These are phyloP conservation scores for Solanum bulbocastanum DNA, from an alignment of 257 asterid genomes.

Conservation along the genomic window DNA sequence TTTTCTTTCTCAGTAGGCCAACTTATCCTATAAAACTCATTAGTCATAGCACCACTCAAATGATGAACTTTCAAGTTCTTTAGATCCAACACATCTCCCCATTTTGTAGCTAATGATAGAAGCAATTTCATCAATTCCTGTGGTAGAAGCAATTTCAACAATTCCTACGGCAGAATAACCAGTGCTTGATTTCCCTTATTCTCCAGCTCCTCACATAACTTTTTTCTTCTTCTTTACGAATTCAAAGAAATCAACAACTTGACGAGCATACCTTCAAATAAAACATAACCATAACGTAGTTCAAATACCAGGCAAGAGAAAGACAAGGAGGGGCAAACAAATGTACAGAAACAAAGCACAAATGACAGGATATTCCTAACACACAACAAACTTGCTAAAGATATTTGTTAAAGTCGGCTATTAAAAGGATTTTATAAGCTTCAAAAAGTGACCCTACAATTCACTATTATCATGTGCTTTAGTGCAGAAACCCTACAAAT, in stretches of 20 bases:
- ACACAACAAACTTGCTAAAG: background rate
- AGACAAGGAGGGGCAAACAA: background rate
- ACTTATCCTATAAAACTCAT: too few relatives aligned
- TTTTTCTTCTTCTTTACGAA: constrained; percentile 76
- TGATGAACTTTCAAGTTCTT: too few relatives aligned
- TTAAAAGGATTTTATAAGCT: background rate
- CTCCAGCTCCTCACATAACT: constrained; percentile 18
- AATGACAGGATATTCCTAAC: background rate
- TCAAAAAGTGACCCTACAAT: background rate
- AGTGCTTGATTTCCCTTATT: constrained; percentile 26
- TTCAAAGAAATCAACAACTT: constrained; percentile 86
- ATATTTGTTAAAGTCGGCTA: background rate
- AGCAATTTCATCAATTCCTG: too few relatives aligned
- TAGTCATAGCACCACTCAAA: too few relatives aligned
- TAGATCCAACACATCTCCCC: too few relatives aligned
- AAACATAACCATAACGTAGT: background rate
- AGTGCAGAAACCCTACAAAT: background rate
- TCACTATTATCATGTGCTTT: background rate
- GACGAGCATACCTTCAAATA: constrained; percentile 76
- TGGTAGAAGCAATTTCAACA: too few relatives aligned
- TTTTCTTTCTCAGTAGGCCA: too few relatives aligned
- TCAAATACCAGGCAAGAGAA: background rate
- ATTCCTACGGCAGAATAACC: constrained; percentile 31
- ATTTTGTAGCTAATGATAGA: too few relatives aligned
- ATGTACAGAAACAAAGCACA: background rate